phyloP scores from a whole-genome alignment of 2,329 filamentous ascomycete species.

The Pseudovirgaria hyperparasitica region DNA sequence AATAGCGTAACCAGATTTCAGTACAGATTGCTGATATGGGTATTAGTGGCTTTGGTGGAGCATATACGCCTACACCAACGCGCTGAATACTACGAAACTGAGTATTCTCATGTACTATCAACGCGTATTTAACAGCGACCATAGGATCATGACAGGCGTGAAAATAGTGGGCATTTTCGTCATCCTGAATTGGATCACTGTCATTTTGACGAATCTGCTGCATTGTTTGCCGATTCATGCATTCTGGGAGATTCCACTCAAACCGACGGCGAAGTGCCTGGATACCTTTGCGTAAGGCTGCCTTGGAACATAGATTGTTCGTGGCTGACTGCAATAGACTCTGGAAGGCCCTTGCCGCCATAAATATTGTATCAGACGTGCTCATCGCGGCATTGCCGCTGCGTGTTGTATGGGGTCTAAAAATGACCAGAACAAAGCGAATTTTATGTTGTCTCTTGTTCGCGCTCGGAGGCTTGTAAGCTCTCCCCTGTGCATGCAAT shows the following conservation, averaged over 20 bases:
- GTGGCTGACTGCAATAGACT: constrained; percentile 6
- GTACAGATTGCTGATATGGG: constrained; percentile 3
- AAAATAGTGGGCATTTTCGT: constrained; percentile 11
- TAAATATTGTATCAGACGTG: constrained; percentile 15
- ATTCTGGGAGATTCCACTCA: constrained; percentile 11
- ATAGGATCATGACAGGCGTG: constrained; percentile 13
- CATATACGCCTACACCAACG: constrained; percentile 13
- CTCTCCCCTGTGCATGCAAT: constrained; percentile 1
- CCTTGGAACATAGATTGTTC: constrained; percentile 1
- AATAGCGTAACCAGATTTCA: too few species aligned
- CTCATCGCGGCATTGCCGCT: constrained; percentile 14
- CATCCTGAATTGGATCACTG: constrained; percentile 6
- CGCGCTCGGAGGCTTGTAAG: constrained; percentile 22
- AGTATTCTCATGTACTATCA: constrained; percentile 17
- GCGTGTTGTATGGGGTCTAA: constrained; percentile 12
- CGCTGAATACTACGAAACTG: constrained; percentile 13
- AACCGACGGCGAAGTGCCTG: constrained; percentile 9
- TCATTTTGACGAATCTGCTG: constrained; percentile 10
- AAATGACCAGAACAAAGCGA: constrained; percentile 14
- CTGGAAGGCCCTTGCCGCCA: constrained; percentile 11
- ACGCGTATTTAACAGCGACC: constrained; percentile 13
- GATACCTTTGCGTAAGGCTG: constrained; percentile 9
- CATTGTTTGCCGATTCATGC: constrained; percentile 13
- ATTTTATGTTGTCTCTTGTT: constrained; percentile 18
- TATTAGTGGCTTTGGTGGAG: constrained; percentile 15